These are phyloP conservation scores for Entophlyctis helioformis DNA, from an alignment of 192 early-diverging fungal species.

Conservation along the genomic window DNA sequence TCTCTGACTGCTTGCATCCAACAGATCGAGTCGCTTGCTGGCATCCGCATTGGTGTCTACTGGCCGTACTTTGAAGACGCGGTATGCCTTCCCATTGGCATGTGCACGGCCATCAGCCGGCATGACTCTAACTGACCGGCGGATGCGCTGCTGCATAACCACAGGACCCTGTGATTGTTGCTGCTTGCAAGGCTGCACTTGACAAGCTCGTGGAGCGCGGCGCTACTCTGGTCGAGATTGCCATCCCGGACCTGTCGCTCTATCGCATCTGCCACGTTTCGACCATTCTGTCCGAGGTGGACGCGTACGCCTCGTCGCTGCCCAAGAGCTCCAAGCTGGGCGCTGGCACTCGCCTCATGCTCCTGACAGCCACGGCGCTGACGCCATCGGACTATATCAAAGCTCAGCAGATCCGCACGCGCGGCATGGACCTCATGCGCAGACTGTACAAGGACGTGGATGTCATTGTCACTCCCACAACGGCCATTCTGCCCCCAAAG, in stretches of 20 bases:
- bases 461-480: conserved; percentile 50
- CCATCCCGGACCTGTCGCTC: conserved; percentile 45
- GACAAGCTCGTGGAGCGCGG: conserved; percentile 44
- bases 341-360: no score
- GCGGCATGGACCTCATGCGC: conserved; percentile 36
- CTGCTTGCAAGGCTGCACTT: no score
- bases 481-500: conserved; percentile 41
- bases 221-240: conserved; percentile 48
- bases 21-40: conserved; percentile 20
- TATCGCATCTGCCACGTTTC: conserved; percentile 47
- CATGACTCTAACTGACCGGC: no score
- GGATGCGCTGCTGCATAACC: no score
- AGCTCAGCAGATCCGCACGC: conserved; percentile 38
- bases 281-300: conserved; percentile 55
- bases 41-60: conserved; percentile 47
- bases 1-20: no score
- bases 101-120: no score
- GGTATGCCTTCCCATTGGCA: no score
- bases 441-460: conserved; percentile 42
- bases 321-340: no score
- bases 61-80: conserved; percentile 25
- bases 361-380: no score
- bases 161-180: no score
- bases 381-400: conserved; percentile 33
- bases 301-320: no score